phyloP scores from a whole-genome alignment of 1,284 basidiomycete species.

The Fomitopsis betulina region DNA sequence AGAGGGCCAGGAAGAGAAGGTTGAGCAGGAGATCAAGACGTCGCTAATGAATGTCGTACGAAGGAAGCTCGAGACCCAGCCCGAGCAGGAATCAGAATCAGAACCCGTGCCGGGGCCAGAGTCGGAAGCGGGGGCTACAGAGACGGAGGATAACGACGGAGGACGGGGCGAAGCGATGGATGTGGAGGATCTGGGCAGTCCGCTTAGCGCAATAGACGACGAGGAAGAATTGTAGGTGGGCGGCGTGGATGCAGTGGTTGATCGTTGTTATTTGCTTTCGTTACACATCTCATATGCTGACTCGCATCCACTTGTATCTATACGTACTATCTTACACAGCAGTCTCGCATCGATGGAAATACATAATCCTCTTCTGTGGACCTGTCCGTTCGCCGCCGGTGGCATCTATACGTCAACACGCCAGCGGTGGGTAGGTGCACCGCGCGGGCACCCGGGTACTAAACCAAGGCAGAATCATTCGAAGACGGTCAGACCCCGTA shows the following conservation, averaged over 20 bases:
- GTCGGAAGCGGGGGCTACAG: background rate
- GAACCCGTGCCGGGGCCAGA: background rate
- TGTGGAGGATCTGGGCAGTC: conserved; percentile 4
- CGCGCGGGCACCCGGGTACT: background rate
- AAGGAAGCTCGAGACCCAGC: conserved; percentile 54
- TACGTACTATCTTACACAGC: background rate
- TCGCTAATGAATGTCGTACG: conserved; percentile 78
- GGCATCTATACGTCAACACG: conserved; percentile 63
- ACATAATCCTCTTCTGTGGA: conserved; percentile 8
- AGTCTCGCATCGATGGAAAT: conserved; percentile 1
- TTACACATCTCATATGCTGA: conserved; percentile 1
- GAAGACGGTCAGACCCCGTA: conserved; percentile 62
- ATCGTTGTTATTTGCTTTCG: background rate
- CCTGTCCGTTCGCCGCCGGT: conserved; percentile 55
- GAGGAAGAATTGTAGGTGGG: background rate
- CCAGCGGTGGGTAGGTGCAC: background rate
- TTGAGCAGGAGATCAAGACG: conserved; percentile 78
- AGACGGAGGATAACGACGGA: background rate
- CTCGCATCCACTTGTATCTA: conserved; percentile 4
- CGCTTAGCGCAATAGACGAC: conserved; percentile 6
- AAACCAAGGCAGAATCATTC: conserved; percentile 13
- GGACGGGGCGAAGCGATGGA: background rate
- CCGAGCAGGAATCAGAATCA: conserved; percentile 15
- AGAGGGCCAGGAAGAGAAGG: conserved; percentile 45
- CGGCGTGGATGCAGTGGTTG: background rate